Evolutionary conservation across 164 flowering plant genomes (phyloP).

Genomic region (Nelumbo lutea): DNA sequence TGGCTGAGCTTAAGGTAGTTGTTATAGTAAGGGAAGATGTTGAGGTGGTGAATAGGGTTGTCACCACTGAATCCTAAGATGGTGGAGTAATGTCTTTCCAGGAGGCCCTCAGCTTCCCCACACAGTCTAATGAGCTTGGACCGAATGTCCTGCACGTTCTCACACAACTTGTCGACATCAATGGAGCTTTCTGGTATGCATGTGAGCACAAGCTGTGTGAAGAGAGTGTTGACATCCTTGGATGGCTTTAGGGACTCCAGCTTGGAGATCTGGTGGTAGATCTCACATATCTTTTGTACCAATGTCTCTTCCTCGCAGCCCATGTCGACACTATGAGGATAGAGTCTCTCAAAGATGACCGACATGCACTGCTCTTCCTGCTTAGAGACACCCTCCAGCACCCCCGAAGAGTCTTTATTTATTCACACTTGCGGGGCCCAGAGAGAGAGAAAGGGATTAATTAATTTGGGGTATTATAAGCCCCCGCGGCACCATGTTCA

Average conservation of each 20-base stretch:
- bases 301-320: constrained; percentile 56
- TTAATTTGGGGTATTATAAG: too few relatives aligned
- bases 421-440: constrained; percentile 33
- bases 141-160: constrained; percentile 46
- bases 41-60: constrained; percentile 63
- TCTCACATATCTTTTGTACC: constrained; percentile 44
- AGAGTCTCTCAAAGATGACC: background rate
- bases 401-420: constrained; percentile 26
- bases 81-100: constrained; percentile 73
- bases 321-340: constrained; percentile 77
- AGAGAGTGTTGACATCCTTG: constrained; percentile 74
- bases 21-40: constrained; percentile 69
- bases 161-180: constrained; percentile 55
- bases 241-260: constrained; percentile 73
- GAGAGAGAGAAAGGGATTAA: background rate
- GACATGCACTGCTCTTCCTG: background rate
- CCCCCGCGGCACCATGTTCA: background rate
- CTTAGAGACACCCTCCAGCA: constrained; percentile 5
- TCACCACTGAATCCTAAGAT: constrained; percentile 43
- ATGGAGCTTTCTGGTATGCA: constrained; percentile 76
- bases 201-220: constrained; percentile 69
- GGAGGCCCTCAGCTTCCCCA: constrained; percentile 73
- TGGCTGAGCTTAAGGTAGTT: constrained; percentile 75
- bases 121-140: constrained; percentile 67
- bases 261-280: constrained; percentile 67